These are phyloP conservation scores for Talaromyces sp. DNA, from an alignment of 2,329 filamentous ascomycete species.

Conservation along the genomic window DNA sequence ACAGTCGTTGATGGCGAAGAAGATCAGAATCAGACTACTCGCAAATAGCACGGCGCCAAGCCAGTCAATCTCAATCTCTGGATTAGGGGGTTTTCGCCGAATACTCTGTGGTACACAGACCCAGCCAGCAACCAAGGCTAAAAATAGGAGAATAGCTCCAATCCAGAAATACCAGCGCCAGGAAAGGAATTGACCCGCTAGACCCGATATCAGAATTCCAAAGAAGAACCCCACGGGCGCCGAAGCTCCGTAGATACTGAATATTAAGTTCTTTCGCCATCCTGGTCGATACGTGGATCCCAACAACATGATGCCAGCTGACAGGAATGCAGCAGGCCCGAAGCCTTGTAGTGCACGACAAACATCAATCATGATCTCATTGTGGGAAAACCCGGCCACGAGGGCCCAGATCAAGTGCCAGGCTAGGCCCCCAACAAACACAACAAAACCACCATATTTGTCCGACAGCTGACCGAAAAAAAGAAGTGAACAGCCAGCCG, in stretches of 20 bases:
- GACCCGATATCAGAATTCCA: conserved; percentile 61
- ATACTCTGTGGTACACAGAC: conserved; percentile 19
- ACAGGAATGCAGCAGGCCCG: no score
- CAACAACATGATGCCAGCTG: conserved; percentile 50
- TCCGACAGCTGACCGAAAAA: conserved; percentile 52
- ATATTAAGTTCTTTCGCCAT: conserved; percentile 58
- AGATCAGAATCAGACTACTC: conserved; percentile 61
- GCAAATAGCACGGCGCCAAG: conserved; percentile 54
- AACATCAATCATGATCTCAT: no score
- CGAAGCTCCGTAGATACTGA: conserved; percentile 54
- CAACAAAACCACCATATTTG: no score
- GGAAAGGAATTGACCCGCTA: conserved; percentile 56
- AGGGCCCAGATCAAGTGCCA: no score
- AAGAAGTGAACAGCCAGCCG: conserved; percentile 51
- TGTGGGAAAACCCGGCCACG: no score
- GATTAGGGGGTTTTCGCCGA: conserved; percentile 24
- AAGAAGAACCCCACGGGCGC: conserved; percentile 47
- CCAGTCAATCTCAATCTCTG: conserved; percentile 29
- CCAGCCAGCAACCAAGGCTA: neutral
- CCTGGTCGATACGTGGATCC: conserved; percentile 50
- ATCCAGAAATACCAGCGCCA: conserved; percentile 55
- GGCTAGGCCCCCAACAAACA: no score
- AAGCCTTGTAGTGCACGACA: no score
- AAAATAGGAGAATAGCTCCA: conserved; percentile 58
- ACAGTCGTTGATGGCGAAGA: conserved; percentile 70